These are phyloP conservation scores for Geranium rotundifolium DNA, from an alignment of 345 rosid species.

Conservation along the genomic window DNA sequence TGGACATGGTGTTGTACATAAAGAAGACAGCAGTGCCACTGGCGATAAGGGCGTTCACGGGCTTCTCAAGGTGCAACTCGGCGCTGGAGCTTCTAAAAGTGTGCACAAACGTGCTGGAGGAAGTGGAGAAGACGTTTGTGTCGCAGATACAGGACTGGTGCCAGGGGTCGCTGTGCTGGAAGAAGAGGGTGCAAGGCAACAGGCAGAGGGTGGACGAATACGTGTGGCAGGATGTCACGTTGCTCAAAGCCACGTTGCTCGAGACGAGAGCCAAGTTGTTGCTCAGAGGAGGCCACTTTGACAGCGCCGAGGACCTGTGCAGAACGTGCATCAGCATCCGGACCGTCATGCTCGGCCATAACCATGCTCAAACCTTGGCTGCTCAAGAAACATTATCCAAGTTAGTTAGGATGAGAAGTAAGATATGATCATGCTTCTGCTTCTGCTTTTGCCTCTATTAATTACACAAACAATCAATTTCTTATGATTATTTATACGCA, in stretches of 20 bases:
- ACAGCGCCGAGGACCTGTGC: conserved; percentile 74
- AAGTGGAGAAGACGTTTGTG: conserved; percentile 84
- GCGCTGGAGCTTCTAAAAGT: conserved; percentile 80
- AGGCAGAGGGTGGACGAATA: conserved; percentile 51
- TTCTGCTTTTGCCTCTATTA: too few relatives aligned
- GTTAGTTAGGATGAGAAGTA: conserved; percentile 85
- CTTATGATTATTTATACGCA: too few relatives aligned
- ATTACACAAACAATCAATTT: too few relatives aligned
- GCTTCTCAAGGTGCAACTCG: conserved; percentile 77
- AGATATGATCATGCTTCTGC: conserved; percentile 25
- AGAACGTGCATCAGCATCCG: conserved; percentile 81
- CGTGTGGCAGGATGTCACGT: conserved; percentile 86
- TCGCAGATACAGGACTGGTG: conserved; percentile 84
- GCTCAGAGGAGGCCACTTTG: conserved; percentile 77
- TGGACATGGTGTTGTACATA: conserved; percentile 66
- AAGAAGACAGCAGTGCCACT: conserved; percentile 73
- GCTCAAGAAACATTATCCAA: conserved; percentile 90
- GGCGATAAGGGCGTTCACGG: conserved; percentile 67
- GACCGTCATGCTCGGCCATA: conserved; percentile 90
- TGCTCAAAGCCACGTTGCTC: conserved; percentile 62
- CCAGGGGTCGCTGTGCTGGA: conserved; percentile 81
- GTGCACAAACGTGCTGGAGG: conserved; percentile 78
- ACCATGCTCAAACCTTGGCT: conserved; percentile 67
- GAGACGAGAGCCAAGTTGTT: conserved; percentile 86
- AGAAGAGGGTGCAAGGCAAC: conserved; percentile 34